Conservation (phyloP, 805 yeast genomes). For the Cephaloascus albidus region DNA sequence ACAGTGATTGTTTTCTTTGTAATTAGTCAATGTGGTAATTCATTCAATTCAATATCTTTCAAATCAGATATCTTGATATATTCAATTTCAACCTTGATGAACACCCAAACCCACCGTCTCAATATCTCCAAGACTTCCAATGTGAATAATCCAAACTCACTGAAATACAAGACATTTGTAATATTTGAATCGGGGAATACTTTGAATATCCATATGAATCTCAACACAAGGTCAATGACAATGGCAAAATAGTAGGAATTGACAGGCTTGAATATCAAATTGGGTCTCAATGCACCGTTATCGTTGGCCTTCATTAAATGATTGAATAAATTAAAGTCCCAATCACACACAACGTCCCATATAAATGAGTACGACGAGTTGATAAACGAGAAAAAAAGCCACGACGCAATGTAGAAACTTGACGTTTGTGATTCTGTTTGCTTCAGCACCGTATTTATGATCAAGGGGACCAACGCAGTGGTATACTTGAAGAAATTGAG, state of each 20-base stretch:
- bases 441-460: constrained; percentile 8
- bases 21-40: background rate
- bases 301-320: constrained; percentile 9
- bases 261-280: constrained; percentile 16
- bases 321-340: constrained; percentile 61
- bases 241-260: constrained; percentile 49
- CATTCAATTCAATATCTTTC: constrained; percentile 1
- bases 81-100: constrained; percentile 78
- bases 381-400: constrained; percentile 37
- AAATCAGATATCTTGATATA: constrained; percentile 18
- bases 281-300: constrained; percentile 14
- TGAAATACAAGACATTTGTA: constrained; percentile 15
- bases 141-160: constrained; percentile 54
- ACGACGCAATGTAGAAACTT: constrained; percentile 16
- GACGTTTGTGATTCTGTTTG: constrained; percentile 13
- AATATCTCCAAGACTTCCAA: constrained; percentile 68
- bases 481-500: constrained; percentile 70
- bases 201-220: constrained; percentile 73
- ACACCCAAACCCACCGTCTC: constrained; percentile 87
- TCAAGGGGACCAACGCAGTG: constrained; percentile 42
- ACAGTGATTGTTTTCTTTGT: no score
- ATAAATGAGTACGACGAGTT: constrained; percentile 72
- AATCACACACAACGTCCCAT: constrained; percentile 90
- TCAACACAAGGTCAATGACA: constrained; percentile 47
- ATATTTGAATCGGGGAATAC: constrained; percentile 22